Evolutionary conservation across 2,329 filamentous ascomycete genomes (phyloP).

Genomic region (Trichoderma sp.): DNA sequence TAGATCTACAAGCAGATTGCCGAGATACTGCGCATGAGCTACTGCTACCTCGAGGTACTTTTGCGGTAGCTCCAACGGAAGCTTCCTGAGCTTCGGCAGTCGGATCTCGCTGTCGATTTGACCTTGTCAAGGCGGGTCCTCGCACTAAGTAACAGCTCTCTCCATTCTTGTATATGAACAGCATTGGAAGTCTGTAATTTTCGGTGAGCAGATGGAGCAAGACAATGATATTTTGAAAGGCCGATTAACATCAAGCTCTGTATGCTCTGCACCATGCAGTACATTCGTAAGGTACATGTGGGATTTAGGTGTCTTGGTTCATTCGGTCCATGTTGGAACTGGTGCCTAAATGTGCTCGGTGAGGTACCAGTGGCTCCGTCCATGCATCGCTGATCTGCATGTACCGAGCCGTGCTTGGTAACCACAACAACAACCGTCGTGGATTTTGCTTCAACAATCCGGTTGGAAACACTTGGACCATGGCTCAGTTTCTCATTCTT

Average conservation of each 20-base stretch:
- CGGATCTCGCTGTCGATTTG: conserved; percentile 1
- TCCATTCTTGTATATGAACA: background rate
- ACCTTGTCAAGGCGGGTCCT: background rate
- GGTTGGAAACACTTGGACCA: background rate
- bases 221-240: too few relatives aligned
- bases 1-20: background rate
- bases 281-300: background rate
- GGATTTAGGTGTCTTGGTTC: background rate
- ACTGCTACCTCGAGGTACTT: background rate
- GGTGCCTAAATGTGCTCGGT: background rate
- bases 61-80: background rate
- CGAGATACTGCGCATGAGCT: background rate
- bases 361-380: background rate
- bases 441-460: background rate
- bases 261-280: background rate
- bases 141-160: background rate
- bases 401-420: background rate
- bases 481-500: background rate
- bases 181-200: background rate
- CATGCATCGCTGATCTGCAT: background rate
- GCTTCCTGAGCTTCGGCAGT: background rate
- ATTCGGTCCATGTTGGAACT: background rate
- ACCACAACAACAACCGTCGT: background rate
- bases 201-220: background rate
- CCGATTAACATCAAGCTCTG: background rate